phyloP scores from a whole-genome alignment of 2,329 filamentous ascomycete genomes.

The Cladosporium sp. region DNA sequence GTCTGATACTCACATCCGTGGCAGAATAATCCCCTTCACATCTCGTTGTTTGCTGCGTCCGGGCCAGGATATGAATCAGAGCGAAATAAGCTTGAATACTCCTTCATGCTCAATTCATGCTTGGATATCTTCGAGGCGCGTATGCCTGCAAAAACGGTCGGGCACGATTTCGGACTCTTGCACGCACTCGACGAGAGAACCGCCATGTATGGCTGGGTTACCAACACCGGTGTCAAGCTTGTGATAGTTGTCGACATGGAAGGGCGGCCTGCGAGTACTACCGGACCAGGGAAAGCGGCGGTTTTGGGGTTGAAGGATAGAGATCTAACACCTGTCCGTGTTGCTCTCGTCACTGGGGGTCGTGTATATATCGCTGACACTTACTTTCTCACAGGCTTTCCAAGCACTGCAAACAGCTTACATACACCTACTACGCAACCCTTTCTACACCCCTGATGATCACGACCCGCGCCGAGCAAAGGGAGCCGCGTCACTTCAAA shows the following conservation, averaged over 20 bases:
- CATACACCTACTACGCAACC: slow-evolving; percentile 80
- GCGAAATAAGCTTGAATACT: slow-evolving; percentile 78
- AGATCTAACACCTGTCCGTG: slow-evolving; percentile 73
- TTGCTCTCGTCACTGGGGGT: background rate
- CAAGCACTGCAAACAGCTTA: slow-evolving; percentile 90
- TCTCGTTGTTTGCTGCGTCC: slow-evolving; percentile 75
- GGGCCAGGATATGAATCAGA: slow-evolving; percentile 32
- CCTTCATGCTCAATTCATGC: slow-evolving; percentile 81
- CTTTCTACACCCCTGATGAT: slow-evolving; percentile 88
- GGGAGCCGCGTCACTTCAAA: slow-evolving; percentile 50
- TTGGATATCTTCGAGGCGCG: slow-evolving; percentile 92
- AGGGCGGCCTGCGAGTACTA: slow-evolving; percentile 50
- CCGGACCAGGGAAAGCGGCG: slow-evolving; percentile 27
- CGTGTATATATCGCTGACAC: slow-evolving; percentile 7
- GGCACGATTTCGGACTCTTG: slow-evolving; percentile 83
- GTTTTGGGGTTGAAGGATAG: slow-evolving; percentile 69
- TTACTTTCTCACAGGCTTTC: slow-evolving; percentile 56
- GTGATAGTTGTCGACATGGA: slow-evolving; percentile 88
- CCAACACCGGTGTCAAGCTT: slow-evolving; percentile 89
- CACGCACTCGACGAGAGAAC: slow-evolving; percentile 91
- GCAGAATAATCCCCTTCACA: slow-evolving; percentile 93
- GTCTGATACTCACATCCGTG: slow-evolving; percentile 6
- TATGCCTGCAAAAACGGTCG: slow-evolving; percentile 62
- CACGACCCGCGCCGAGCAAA: slow-evolving; percentile 56
- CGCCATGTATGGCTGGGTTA: slow-evolving; percentile 91